Base-by-base conservation (phyloP, 805 yeast species). In the Ogataea corticis region DNA sequence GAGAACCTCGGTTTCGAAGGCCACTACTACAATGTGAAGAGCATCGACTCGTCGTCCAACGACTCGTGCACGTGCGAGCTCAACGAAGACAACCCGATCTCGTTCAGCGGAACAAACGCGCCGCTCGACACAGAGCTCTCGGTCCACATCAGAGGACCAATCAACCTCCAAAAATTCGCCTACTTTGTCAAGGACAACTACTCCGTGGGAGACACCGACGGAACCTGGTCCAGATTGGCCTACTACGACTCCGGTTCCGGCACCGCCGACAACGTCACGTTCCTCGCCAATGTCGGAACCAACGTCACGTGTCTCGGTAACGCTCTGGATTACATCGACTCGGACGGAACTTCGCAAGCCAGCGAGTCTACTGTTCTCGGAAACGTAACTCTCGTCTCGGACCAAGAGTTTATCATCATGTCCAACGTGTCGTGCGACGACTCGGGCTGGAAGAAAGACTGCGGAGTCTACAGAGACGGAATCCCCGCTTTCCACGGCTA, bases 141-240 rank as follows among this genome's bases (percentile, higher is more conserved):
- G 3, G 88, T 85, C 13, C 94, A 85, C 61, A 79, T 85, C 63
- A 76, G 94, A 68, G 94, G 94, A 36, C 94, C 94, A 9, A 61
- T 85, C 48, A 67, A 74, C 13, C 69, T 85, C 57, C 64, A 68
- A 48, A 74, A 77, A 55, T 85, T 85, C 59, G 91, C 80, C 4
- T 81, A 69, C 54, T 85, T 82, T 59, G 71, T 72, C n/a, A 54
- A 82, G 13, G 69, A 69, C 3, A 59, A 66, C 23, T 81, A 69
- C 52, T 56, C 52, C 1, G 60, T 48, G 25, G 71, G 71, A 27
- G 62, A 63, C 27, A 59, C 71, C 28, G 62, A 73, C 16, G 71
- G 73, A 18, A 68, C 68, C 30, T 85, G 89, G 88, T 50, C 63
- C 15, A 76, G 91, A 65, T 56, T 59, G 17, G 81, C 87, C 1